Evolutionary conservation across 169 alveolate genomes (phyloP).

Genomic region (Plasmodium inui): DNA sequence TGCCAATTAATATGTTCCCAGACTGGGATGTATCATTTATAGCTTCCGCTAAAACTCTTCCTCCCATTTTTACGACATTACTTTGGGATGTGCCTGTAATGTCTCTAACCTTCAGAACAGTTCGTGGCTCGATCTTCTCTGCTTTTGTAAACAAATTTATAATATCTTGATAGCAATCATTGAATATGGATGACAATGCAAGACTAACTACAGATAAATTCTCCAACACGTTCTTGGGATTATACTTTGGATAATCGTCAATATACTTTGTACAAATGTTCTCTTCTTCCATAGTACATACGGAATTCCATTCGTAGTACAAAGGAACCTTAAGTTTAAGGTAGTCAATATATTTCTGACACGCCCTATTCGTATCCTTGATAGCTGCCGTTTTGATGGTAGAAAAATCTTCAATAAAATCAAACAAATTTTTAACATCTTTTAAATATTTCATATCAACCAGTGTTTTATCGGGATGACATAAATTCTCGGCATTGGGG

Average conservation of each 20-base stretch:
- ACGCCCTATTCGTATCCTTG: slow-evolving; percentile 21
- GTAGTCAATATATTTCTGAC: slow-evolving; percentile 15
- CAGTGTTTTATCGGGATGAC: slow-evolving; percentile 36
- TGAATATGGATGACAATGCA: slow-evolving; percentile 30
- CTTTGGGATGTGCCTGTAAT: not conserved
- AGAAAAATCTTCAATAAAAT: slow-evolving; percentile 27
- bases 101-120: slow-evolving; percentile 11
- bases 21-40: not conserved
- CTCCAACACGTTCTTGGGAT: slow-evolving; percentile 14
- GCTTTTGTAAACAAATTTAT: slow-evolving; percentile 1
- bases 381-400: slow-evolving; percentile 28
- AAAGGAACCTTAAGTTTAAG: slow-evolving; percentile 11
- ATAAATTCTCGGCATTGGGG: not conserved
- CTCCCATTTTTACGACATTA: slow-evolving; percentile 3
- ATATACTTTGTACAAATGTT: slow-evolving; percentile 30
- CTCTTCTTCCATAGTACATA: slow-evolving; percentile 32
- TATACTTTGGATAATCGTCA: slow-evolving; percentile 4
- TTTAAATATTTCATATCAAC: slow-evolving; percentile 34
- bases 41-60: slow-evolving; percentile 6
- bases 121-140: slow-evolving; percentile 15
- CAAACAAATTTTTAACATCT: slow-evolving; percentile 35
- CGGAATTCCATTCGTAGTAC: slow-evolving; percentile 9
- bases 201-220: slow-evolving; percentile 49
- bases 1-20: slow-evolving; percentile 3
- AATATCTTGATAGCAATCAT: slow-evolving; percentile 26